Percentiles rank a stretch among this genome's conserved stretches.
phyloP scores from a whole-genome alignment of 139 green algal species.

The Parachlorella kessleri region DNA sequence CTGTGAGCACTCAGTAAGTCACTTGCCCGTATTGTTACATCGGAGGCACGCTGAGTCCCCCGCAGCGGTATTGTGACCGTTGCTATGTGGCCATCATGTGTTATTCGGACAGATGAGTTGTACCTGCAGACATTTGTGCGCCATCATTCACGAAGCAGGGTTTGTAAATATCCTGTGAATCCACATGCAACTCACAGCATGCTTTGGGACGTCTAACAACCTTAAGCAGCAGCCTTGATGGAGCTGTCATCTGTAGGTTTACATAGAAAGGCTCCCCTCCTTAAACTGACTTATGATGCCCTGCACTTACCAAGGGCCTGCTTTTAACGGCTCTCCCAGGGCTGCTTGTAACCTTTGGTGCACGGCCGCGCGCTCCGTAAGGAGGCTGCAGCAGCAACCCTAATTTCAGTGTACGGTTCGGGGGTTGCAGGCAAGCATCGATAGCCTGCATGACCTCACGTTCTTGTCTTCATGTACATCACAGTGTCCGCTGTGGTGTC shows the following conservation, averaged over 20 bases:
- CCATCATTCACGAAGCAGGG: no score
- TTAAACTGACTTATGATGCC: no score
- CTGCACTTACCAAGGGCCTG: constrained; percentile 28
- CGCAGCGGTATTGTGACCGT: constrained; percentile 24
- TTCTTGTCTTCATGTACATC: neutral
- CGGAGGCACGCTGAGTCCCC: constrained; percentile 14
- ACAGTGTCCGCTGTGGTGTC: neutral
- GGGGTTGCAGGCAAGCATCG: no score
- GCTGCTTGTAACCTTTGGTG: neutral
- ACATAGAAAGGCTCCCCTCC: no score
- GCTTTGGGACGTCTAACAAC: no score
- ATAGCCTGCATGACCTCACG: no score
- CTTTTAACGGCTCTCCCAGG: constrained; percentile 15
- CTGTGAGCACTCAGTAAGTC: neutral
- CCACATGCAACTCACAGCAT: no score
- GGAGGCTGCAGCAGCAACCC: constrained; percentile 8
- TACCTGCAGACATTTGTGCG: no score
- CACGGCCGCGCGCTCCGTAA: neutral
- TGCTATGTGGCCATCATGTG: constrained; percentile 25
- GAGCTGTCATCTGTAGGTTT: no score
- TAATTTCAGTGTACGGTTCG: no score
- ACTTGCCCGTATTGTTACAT: constrained; percentile 23
- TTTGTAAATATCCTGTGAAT: no score
- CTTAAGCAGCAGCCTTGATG: no score
- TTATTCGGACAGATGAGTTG: constrained; percentile 17